These are phyloP conservation scores for Xerocomus spinulosus DNA, from an alignment of 768 basidiomycete species.

Conservation along the genomic window DNA sequence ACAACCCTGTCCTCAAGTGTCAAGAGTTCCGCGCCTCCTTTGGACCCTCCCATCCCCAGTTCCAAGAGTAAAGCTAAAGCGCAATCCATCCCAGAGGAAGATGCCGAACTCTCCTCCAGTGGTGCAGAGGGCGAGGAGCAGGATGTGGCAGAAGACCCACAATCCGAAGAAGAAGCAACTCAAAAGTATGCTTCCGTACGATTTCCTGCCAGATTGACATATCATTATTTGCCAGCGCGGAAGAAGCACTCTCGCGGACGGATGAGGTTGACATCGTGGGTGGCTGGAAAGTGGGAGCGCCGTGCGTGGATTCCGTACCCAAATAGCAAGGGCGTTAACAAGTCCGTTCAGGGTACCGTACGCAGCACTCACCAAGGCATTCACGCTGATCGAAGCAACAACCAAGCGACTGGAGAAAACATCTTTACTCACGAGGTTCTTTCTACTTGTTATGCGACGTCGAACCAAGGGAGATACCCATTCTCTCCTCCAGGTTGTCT, in stretches of 20 bases:
- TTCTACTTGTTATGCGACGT: constrained; percentile 84
- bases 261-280: constrained; percentile 72
- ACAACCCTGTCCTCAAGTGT: neutral
- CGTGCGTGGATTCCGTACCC: constrained; percentile 49
- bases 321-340: neutral
- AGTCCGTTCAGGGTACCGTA: constrained; percentile 75
- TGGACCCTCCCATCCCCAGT: constrained; percentile 4
- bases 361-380: constrained; percentile 84
- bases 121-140: constrained; percentile 40
- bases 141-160: constrained; percentile 31
- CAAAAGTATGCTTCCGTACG: constrained; percentile 48
- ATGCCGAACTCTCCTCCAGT: constrained; percentile 31
- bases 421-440: constrained; percentile 79
- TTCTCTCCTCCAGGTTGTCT: constrained; percentile 83
- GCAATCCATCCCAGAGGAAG: constrained; percentile 23
- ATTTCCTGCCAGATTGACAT: neutral
- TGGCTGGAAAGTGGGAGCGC: constrained; percentile 79
- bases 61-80: constrained; percentile 20
- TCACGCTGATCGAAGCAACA: constrained; percentile 86
- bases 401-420: constrained; percentile 95
- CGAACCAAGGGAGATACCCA: constrained; percentile 70
- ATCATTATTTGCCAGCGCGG: constrained; percentile 44
- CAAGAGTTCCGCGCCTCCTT: neutral
- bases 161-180: constrained; percentile 50
- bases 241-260: constrained; percentile 56